These are phyloP conservation scores for Fusarium miscanthi DNA, from an alignment of 2,329 filamentous ascomycete genomes.

Conservation along the genomic window DNA sequence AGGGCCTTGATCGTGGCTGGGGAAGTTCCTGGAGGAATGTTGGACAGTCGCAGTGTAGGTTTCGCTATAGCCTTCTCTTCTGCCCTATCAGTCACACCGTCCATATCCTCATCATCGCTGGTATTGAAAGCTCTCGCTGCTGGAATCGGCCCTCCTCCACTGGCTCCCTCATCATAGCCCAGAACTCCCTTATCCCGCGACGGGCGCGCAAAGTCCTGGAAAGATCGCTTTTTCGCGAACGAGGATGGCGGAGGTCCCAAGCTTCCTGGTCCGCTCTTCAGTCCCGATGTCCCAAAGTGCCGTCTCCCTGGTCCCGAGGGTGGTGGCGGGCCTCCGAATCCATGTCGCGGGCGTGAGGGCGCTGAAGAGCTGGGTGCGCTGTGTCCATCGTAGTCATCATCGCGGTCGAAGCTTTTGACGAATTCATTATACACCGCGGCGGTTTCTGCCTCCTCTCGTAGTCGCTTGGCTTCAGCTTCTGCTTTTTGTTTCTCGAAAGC, in stretches of 20 bases:
- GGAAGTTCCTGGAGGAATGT: conserved; percentile 69
- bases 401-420: conserved; percentile 79
- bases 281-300: conserved; percentile 70
- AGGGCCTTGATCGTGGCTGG: conserved; percentile 69
- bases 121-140: conserved; percentile 78
- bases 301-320: conserved; percentile 59
- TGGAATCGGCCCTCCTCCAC: conserved; percentile 61
- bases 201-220: conserved; percentile 55
- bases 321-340: conserved; percentile 44
- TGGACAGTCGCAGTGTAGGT: conserved; percentile 71
- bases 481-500: conserved; percentile 89
- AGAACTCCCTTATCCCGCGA: conserved; percentile 45
- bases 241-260: conserved; percentile 64
- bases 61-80: conserved; percentile 71
- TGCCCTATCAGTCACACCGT: conserved; percentile 55
- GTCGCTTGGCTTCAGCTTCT: conserved; percentile 88
- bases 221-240: conserved; percentile 66
- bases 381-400: conserved; percentile 59
- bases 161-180: conserved; percentile 51
- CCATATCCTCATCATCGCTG: conserved; percentile 68
- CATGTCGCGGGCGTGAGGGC: conserved; percentile 41
- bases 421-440: conserved; percentile 89
- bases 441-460: conserved; percentile 86
- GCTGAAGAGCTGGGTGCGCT: conserved; percentile 15
- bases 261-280: conserved; percentile 72